Base-by-base conservation (phyloP, 1,284 basidiomycete species). In the Fistulina hepatica region DNA sequence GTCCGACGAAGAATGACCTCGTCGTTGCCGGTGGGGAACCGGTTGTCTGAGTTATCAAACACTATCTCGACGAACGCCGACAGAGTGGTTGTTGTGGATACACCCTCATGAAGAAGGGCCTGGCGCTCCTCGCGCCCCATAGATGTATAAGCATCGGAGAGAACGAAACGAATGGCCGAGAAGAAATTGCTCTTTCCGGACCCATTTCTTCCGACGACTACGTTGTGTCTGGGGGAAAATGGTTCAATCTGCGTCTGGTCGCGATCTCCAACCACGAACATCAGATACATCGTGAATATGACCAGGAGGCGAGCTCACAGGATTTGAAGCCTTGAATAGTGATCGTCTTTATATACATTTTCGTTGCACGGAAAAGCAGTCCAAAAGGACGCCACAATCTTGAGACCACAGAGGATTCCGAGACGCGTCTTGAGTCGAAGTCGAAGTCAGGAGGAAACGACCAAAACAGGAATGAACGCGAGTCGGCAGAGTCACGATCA, bases 281-380 rank as follows among this genome's bases (percentile, higher is more conserved):
- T 16, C 37, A 30, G 43, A 37, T 9, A 28, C 24, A 8, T 11
- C 25, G 11, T 6, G 21, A 40, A 15, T 7, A 2, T 25, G n/a
- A 25, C 19, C 6, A 6, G 30, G 20, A 33, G 33, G 15, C 30
- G 31, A 51, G n/a, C 71, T 50, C 52, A 78, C 93, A 97, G 21
- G 90, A 94, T 64, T 97, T 97, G 76, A 97, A 97, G 46, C 94
- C 93, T 54, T 92, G 88, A 44, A 97, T 88, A 2, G 90, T 93
- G 26, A 94, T 67, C 6, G 88, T 92, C 60, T 94, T 91, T 63
- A 92, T 92, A 53, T 80, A 79, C 85, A 84, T 83, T 4, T 41
- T 24, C 23, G 39, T n/a, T n/a, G n/a, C n/a, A n/a, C n/a, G n/a
- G n/a, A n/a, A n/a, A n/a, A n/a, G n/a, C n/a, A n/a, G n/a, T n/a